phyloP scores from a whole-genome alignment of 805 yeast genomes.

The Candida verbasci region DNA sequence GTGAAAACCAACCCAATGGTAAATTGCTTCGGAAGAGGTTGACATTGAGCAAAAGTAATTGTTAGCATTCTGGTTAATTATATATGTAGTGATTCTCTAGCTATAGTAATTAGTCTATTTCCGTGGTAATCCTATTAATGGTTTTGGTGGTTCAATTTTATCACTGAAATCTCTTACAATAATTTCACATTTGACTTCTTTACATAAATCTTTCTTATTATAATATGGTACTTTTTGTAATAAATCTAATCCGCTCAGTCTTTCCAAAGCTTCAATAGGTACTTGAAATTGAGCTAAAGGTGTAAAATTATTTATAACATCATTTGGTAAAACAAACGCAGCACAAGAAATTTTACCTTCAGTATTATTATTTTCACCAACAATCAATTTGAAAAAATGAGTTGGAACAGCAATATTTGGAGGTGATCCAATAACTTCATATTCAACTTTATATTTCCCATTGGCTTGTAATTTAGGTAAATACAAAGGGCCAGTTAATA shows the following conservation, averaged over 20 bases:
- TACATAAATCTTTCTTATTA: constrained; percentile 63
- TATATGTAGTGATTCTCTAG: constrained; percentile 12
- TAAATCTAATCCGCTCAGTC: constrained; percentile 80
- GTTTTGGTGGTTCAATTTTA: constrained; percentile 13
- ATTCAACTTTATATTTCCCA: constrained; percentile 79
- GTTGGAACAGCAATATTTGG: constrained; percentile 97
- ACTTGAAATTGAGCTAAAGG: constrained; percentile 77
- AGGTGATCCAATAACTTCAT: constrained; percentile 95
- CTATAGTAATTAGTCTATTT: too few species aligned
- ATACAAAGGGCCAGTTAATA: constrained; percentile 91
- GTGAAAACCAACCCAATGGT: too few species aligned
- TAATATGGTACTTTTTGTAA: constrained; percentile 61
- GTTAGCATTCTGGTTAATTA: constrained; percentile 8
- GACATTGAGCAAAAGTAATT: too few species aligned
- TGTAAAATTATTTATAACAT: constrained; percentile 62
- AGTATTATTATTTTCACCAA: constrained; percentile 61
- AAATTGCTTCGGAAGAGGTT: too few species aligned
- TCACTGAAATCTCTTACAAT: constrained; percentile 75
- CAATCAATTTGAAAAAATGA: constrained; percentile 86
- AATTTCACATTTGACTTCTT: constrained; percentile 74
- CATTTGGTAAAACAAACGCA: constrained; percentile 93
- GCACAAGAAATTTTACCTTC: constrained; percentile 62
- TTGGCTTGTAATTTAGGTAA: constrained; percentile 77
- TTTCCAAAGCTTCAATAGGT: constrained; percentile 85
- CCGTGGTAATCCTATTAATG: constrained; percentile 5